Evolutionary conservation across 495 filamentous ascomycete species (phyloP), one percentile per base, ranked within the genome.

Genomic region (Penicillium mononematosum): DNA sequence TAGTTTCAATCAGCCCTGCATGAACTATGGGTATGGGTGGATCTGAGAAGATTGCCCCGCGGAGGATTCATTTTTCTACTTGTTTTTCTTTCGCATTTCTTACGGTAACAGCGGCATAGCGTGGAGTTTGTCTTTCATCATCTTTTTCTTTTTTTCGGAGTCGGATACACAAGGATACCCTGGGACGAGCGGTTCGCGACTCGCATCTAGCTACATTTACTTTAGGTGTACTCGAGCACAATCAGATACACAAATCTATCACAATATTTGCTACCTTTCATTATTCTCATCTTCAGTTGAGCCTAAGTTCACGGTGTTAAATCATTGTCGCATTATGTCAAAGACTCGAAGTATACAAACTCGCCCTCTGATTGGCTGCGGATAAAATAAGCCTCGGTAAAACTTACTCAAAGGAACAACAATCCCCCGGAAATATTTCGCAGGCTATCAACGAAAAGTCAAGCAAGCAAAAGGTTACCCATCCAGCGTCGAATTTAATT

Each of bases 11-110:
- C 70, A 71, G 50, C 60, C 72, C 8, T 75, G 73, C 58, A 69
- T 74, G 67, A 74, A 54, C 63, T 76, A 77, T 43, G 71, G 73
- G 47, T 75, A 75, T 50, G 73, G 71, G 53, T 76, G 75, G 75
- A 70, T 77, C 54, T 77, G 56, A 70, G 31, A 20, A 32, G 19
- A 31, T 57, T 31, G 38, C 55, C 50, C 34, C 5, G 45, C n/a
- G 12, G 25, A 20, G 25, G 27, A 43, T 24, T 43, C 24, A 19
- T 12, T 45, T 41, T 50, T 34, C 11, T 22, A 29, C 48, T 65
- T 58, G 38, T 50, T 36, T 62, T 56, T 34, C 43, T 58, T 58
- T 49, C 46, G 50, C 45, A 19, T 56, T 58, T 60, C 42, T 45
- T 59, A 41, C 34, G 11, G 38, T 29, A 45, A 38, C 36, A 65